phyloP scores from a whole-genome alignment of 148 eudicot genomes.

The Rhododendron henanense region DNA sequence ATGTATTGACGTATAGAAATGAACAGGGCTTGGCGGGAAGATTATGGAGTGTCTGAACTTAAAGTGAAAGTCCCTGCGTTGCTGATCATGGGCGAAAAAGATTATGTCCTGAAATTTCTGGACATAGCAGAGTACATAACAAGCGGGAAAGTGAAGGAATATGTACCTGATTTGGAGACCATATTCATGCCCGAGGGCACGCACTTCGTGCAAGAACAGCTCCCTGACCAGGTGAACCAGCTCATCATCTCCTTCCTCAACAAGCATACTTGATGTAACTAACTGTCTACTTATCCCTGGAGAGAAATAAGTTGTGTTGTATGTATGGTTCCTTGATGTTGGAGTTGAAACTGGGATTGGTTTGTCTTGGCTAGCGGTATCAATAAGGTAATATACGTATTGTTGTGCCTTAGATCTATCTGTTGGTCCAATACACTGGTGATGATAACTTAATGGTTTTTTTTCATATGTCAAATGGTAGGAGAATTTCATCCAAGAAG shows the following conservation, averaged over 20 bases:
- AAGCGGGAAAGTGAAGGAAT: conserved; percentile 23
- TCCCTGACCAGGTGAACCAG: conserved; percentile 34
- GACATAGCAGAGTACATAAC: conserved; percentile 28
- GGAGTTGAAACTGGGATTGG: not conserved
- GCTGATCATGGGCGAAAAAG: conserved; percentile 41
- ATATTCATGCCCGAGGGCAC: conserved; percentile 30
- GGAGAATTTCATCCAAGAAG: not conserved
- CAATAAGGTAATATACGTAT: not conserved
- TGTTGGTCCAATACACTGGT: not conserved
- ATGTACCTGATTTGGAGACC: conserved; percentile 33
- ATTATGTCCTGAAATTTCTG: conserved; percentile 27
- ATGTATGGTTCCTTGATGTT: not conserved
- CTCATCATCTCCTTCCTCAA: conserved; percentile 32
- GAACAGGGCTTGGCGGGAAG: conserved; percentile 18
- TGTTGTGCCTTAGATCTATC: not conserved
- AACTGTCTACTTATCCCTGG: too few species aligned
- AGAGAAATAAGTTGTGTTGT: not conserved
- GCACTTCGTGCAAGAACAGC: conserved; percentile 43
- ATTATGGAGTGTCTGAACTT: conserved; percentile 21
- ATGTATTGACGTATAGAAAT: not conserved
- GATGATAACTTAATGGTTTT: not conserved
- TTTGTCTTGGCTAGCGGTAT: not conserved
- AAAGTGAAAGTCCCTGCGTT: conserved; percentile 16
- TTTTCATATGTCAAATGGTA: not conserved
- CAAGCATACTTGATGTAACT: conserved; percentile 3